These are phyloP conservation scores for Fragaria iinumae DNA, from an alignment of 306 rosid species.

Conservation along the genomic window DNA sequence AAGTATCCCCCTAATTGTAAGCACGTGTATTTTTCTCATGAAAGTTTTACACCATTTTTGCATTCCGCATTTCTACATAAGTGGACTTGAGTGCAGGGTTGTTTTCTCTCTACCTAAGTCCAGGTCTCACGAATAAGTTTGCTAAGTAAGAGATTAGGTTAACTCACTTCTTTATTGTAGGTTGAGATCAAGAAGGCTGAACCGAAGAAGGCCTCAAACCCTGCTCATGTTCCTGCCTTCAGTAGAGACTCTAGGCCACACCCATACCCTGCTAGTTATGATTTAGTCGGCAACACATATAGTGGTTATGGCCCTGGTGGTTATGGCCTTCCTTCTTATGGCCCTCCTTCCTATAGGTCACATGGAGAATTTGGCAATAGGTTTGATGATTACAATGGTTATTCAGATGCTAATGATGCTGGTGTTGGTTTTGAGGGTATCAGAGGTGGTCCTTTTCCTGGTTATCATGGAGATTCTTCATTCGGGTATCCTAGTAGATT, in stretches of 20 bases:
- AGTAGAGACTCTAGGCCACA: conserved; percentile 85
- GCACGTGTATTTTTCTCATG: neutral
- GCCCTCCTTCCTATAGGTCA: conserved; percentile 40
- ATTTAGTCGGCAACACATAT: conserved; percentile 63
- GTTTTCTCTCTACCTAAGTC: conserved; percentile 22
- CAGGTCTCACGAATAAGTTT: conserved; percentile 25
- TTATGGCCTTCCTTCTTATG: conserved; percentile 43
- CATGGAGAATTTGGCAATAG: conserved; percentile 38
- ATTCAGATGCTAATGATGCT: conserved; percentile 49
- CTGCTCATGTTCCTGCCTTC: conserved; percentile 67
- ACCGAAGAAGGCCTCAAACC: conserved; percentile 90
- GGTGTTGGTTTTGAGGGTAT: conserved; percentile 51
- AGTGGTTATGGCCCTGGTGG: conserved; percentile 63
- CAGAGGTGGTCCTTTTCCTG: conserved; percentile 45
- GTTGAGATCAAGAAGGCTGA: conserved; percentile 99
- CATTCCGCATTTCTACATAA: neutral
- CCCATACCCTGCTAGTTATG: conserved; percentile 66
- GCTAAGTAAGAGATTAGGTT: conserved; percentile 54
- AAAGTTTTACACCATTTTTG: neutral
- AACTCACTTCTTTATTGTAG: conserved; percentile 89
- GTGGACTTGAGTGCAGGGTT: conserved; percentile 42
- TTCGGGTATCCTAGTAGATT: conserved; percentile 48
- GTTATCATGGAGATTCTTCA: conserved; percentile 42
- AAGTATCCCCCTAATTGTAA: neutral
- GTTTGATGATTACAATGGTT: conserved; percentile 63